Evolutionary conservation across 768 basidiomycete species (phyloP).

Genomic region (Candolleomyces aberdarensis): DNA sequence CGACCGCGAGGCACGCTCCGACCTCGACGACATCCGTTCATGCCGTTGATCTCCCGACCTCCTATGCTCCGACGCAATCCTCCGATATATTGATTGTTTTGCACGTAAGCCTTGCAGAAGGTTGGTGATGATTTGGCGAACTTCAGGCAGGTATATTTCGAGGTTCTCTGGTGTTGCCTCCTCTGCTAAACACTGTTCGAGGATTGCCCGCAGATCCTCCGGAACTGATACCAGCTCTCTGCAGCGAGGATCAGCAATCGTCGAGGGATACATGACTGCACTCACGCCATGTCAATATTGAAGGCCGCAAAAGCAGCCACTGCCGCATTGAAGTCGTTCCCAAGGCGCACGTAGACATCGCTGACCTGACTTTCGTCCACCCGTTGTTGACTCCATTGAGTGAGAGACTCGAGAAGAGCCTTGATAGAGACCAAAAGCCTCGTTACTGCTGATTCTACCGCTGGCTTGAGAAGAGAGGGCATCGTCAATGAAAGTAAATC

Average conservation of each 20-base stretch:
- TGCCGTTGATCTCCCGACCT: conserved; percentile 47
- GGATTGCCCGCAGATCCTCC: conserved; percentile 80
- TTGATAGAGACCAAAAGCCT: conserved; percentile 93
- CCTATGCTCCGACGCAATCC: conserved; percentile 62
- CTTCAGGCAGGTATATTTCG: conserved; percentile 84
- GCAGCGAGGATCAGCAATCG: conserved; percentile 11
- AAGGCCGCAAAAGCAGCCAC: conserved; percentile 84
- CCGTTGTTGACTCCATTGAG: conserved; percentile 74
- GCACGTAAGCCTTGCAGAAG: conserved; percentile 90
- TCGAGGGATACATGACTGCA: conserved; percentile 11
- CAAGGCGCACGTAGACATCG: conserved; percentile 94
- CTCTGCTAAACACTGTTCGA: conserved; percentile 90
- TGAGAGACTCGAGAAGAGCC: conserved; percentile 86
- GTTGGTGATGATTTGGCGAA: conserved; percentile 88
- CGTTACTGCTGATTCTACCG: conserved; percentile 89
- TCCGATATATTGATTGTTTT: conserved; percentile 87
- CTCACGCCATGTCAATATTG: conserved; percentile 90
- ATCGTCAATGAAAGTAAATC: conserved; percentile 6
- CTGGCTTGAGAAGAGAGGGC: conserved; percentile 43
- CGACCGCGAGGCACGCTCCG: conserved; percentile 34
- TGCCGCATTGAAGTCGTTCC: conserved; percentile 96
- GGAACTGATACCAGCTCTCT: conserved; percentile 90
- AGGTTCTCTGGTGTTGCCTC: conserved; percentile 84
- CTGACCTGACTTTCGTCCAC: conserved; percentile 82
- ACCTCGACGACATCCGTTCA: conserved; percentile 59